Base-by-base conservation (phyloP, 1,139 yeast genomes). In the Arxiozyma telluris region DNA sequence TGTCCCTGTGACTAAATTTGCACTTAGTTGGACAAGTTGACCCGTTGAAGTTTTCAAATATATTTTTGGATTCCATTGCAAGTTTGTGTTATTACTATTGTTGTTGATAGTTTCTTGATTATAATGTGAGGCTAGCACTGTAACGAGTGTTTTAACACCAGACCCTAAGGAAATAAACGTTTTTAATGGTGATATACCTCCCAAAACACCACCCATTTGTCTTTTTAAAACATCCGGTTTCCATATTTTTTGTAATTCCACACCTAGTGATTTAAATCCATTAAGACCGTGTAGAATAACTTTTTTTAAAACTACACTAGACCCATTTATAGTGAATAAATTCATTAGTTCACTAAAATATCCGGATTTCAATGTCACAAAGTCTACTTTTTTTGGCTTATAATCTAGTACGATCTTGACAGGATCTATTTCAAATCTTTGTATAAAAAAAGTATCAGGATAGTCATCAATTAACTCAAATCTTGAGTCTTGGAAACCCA, bases 301-400 rank as follows among this genome's bases (percentile, higher is more conserved):
- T 18, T 79, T 78, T 55, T 80, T 80, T 57, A 94, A 71, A 0
- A 77, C 75, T 64, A 93, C 77, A 47, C 80, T 82, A 0, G 97
- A 86, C 34, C 90, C 97, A 64, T 93, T 97, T 27, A 94, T 75
- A 12, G 85, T 84, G 68, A 94, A 90, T 58, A 94, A 80, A 66
- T 93, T 93, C 78, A 89, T 83, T 55, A 93, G 79, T 67, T 91
- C 97, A 3, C 87, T 83, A 0, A 93, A 80, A 59, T 84, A 89
- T 0, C 97, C 97, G 0, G 96, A 85, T 54, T 87, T 76, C 23
- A 93, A 76, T 0, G 96, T 96, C 2, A 82, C 79, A 65, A 87
- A 87, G 66, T 91, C 96, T 25, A 89, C 77, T 60, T 83, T 87
- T 64, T 90, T 91, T 0, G 98, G 98, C 66, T 90, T 91, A 69